Base-by-base conservation (phyloP, 306 rosid genomes). In the Bauhinia variegata region DNA sequence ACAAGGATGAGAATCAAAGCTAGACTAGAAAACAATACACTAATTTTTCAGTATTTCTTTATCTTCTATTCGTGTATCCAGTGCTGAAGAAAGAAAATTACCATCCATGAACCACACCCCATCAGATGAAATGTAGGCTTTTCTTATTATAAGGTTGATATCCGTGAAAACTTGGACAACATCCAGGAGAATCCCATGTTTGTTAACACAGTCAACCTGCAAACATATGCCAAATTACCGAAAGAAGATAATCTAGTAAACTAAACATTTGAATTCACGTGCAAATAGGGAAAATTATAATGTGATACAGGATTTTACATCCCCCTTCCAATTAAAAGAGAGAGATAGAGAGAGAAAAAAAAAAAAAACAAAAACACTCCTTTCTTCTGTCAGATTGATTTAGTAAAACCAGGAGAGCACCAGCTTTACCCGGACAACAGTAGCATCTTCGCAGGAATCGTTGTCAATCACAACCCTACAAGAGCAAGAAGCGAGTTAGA, bases 31-130 rank as follows among this genome's bases (percentile, higher is more conserved):
- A 49, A 37, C 47, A 48, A 58, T 6, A 51, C 8, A 54, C 48
- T 14, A 37, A 33, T 64, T 62, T 16, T 7, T 17, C 5, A 36
- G 41, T 23, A 5, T 14, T 8, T 15, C 1, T 42, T 8, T 6
- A 1, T 34, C 8, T 17, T 38, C 5, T 19, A 18, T 13, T 18
- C 17, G 36, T 43, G 14, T 10, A 31, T 36, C 10, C 23, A 18
- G 32, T 14, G 58, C 30, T 31, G 28, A 61, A 66, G 47, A 57
- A 68, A 58, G 68, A 74, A 70, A 59, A 53, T 66, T 80, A 90
- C 99, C 99, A 75, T 93, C 99, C 99, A 93, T 93, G 82, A 88
- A 93, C 97, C 97, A 90, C 37, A 87, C 87, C 38, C 91, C 99
- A 71, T 93, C 99, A 74, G 95, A 90, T 55, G 96, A 93, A 60